phyloP scores from a whole-genome alignment of 208 protist genomes.

The Histomonas meleagridis region DNA sequence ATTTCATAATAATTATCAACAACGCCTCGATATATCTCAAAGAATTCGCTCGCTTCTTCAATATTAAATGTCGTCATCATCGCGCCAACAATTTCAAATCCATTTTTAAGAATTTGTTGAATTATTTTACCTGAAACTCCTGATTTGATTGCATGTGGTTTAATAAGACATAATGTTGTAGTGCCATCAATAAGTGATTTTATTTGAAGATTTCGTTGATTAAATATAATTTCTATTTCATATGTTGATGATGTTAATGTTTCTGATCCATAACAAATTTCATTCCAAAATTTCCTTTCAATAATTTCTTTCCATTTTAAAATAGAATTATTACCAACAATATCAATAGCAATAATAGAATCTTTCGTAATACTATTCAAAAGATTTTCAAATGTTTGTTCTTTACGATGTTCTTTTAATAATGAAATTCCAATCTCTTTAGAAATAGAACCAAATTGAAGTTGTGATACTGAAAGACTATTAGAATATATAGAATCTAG shows the following conservation, averaged over 20 bases:
- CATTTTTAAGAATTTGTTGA: background rate
- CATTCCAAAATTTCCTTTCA: constrained; percentile 33
- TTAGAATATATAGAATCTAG: background rate
- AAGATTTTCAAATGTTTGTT: constrained; percentile 2
- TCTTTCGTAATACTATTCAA: background rate
- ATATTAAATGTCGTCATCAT: background rate
- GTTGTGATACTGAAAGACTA: background rate
- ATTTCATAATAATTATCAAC: background rate
- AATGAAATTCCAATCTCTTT: background rate
- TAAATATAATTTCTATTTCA: constrained; percentile 15
- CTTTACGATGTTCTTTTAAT: background rate
- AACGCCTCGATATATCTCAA: background rate
- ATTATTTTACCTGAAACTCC: background rate
- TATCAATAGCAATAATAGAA: background rate
- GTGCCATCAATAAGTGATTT: background rate
- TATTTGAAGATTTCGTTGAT: background rate
- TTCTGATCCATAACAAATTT: constrained; percentile 22
- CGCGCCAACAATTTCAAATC: background rate
- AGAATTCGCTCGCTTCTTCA: background rate
- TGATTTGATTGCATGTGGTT: background rate
- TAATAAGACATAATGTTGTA: background rate
- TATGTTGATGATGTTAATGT: background rate
- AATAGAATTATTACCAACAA: constrained; percentile 9
- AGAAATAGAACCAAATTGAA: background rate
- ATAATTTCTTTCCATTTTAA: constrained; percentile 14